Evolutionary conservation across 345 rosid genomes (phyloP).

Genomic region (Diplotaxis tenuifolia): DNA sequence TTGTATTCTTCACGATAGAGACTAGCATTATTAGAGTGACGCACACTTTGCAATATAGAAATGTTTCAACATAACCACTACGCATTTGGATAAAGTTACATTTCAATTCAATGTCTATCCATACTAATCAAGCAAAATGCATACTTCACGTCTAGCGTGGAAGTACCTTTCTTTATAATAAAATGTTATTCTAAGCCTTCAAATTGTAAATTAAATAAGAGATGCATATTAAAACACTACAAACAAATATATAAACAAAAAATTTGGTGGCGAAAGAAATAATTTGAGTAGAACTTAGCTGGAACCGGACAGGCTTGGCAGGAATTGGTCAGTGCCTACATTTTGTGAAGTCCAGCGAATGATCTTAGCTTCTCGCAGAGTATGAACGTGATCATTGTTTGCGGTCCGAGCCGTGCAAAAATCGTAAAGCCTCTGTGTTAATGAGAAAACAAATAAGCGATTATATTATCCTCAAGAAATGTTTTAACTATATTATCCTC

Average conservation of each 20-base stretch:
- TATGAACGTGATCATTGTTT: conserved; percentile 71
- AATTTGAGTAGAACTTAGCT: conserved; percentile 26
- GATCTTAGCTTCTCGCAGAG: conserved; percentile 74
- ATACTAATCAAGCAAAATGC: background rate
- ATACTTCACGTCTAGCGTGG: background rate
- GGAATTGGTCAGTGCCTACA: conserved; percentile 38
- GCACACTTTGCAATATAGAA: conserved; percentile 8
- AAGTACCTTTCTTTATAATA: background rate
- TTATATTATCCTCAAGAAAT: background rate
- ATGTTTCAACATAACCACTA: conserved; percentile 29
- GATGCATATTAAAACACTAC: background rate
- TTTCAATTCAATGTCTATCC: conserved; percentile 16
- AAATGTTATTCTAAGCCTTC: background rate
- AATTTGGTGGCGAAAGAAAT: background rate
- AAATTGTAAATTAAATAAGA: background rate
- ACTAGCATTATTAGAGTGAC: conserved; percentile 26
- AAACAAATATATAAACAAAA: background rate
- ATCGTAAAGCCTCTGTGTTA: conserved; percentile 63
- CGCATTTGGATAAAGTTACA: conserved; percentile 12
- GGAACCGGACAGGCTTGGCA: background rate
- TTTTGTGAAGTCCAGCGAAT: conserved; percentile 69
- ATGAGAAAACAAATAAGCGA: background rate
- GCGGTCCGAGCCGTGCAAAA: conserved; percentile 87
- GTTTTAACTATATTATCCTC: background rate
- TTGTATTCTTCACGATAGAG: conserved; percentile 28